Conservation (phyloP, 345 rosid species). For the Pelargonium nanum region DNA sequence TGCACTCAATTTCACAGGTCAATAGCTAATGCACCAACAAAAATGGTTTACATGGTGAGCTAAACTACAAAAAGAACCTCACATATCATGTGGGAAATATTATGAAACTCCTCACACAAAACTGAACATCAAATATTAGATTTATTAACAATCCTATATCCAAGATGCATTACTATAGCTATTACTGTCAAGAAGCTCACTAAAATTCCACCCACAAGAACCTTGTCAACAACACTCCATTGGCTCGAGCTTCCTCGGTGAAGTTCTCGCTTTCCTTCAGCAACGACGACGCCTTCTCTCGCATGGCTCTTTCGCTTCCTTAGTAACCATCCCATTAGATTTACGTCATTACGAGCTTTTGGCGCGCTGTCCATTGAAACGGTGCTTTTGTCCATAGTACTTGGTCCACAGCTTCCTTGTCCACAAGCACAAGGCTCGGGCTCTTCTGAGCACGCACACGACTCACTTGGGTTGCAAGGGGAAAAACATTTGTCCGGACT, state of each 20-base stretch:
- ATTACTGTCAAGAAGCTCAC: conserved; percentile 44
- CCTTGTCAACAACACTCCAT: conserved; percentile 46
- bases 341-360: conserved; percentile 21
- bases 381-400: conserved; percentile 1
- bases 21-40: too few species aligned
- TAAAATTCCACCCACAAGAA: conserved; percentile 55
- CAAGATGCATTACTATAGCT: conserved; percentile 37
- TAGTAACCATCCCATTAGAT: conserved; percentile 40
- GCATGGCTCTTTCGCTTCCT: conserved; percentile 27
- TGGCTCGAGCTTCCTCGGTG: conserved; percentile 12
- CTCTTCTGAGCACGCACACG: conserved; percentile 31
- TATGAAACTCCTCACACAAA: too few species aligned
- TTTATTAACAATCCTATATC: conserved; percentile 13
- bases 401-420: conserved; percentile 38
- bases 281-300: conserved; percentile 14
- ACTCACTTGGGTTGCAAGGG: conserved; percentile 22
- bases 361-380: conserved; percentile 9
- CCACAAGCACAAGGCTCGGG: conserved; percentile 36
- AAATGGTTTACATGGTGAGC: too few species aligned
- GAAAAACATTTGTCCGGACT: conserved; percentile 22
- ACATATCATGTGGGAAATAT: too few species aligned
- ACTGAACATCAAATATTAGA: too few species aligned
- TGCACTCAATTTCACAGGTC: too few species aligned
- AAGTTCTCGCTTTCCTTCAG: conserved; percentile 22
- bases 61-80: too few species aligned